phyloP scores from a whole-genome alignment of 2,329 filamentous ascomycete genomes.

The Gnomoniopsis sp. region DNA sequence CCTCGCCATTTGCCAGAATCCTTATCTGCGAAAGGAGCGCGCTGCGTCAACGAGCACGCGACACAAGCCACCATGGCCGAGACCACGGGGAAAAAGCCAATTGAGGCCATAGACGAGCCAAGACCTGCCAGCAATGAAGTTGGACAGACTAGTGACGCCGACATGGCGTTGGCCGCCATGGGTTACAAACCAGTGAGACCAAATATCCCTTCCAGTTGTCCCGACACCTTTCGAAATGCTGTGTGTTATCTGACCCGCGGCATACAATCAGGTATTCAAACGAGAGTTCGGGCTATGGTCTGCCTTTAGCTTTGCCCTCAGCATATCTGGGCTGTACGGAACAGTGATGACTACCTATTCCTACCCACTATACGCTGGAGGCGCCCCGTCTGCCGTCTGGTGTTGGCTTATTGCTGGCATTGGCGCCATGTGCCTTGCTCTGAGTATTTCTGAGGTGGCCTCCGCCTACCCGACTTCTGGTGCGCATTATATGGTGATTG shows the following conservation, averaged over 20 bases:
- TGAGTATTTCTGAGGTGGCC: conserved; percentile 53
- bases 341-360: conserved; percentile 54
- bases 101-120: not conserved
- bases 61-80: conserved; percentile 7
- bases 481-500: conserved; percentile 25
- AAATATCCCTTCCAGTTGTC: not conserved
- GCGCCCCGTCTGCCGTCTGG: conserved; percentile 52
- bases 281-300: conserved; percentile 58
- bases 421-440: conserved; percentile 53
- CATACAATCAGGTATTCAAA: conserved; percentile 46
- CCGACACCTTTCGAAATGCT: not conserved
- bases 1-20: not conserved
- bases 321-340: conserved; percentile 52
- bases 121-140: conserved; percentile 1
- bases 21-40: not conserved
- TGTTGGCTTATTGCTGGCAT: conserved; percentile 55
- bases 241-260: not conserved
- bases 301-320: conserved; percentile 56
- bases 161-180: conserved; percentile 33
- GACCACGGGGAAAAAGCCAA: conserved; percentile 2
- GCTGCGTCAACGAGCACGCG: not conserved
- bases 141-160: conserved; percentile 22
- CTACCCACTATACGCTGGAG: conserved; percentile 51
- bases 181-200: conserved; percentile 33
- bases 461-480: conserved; percentile 57